These are phyloP conservation scores for Strobilomyces confusus DNA, from an alignment of 768 basidiomycete genomes.

Conservation along the genomic window DNA sequence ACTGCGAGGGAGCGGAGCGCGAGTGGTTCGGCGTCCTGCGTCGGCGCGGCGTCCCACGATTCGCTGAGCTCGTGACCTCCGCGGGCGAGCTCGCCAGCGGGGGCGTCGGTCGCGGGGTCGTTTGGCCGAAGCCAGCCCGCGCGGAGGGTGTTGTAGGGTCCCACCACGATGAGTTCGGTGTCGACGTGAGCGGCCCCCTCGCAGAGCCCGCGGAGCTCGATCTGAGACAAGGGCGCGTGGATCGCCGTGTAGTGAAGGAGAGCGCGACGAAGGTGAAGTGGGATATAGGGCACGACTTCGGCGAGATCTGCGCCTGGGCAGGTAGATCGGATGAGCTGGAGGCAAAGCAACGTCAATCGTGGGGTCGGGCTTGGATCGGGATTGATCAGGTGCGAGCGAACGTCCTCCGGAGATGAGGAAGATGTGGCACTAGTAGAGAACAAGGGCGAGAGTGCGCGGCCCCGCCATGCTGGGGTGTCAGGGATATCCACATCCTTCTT, in stretches of 20 bases:
- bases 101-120: neutral
- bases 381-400: constrained; percentile 11
- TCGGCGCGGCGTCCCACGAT: constrained; percentile 41
- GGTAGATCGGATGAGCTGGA: constrained; percentile 42
- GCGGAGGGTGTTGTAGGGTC: constrained; percentile 44
- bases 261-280: constrained; percentile 54
- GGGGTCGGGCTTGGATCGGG: constrained; percentile 35
- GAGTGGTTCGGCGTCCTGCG: constrained; percentile 29
- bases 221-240: constrained; percentile 48
- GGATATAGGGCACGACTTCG: constrained; percentile 47
- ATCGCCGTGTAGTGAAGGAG: constrained; percentile 58
- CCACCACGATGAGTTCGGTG: constrained; percentile 64
- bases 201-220: constrained; percentile 49
- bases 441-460: constrained; percentile 51
- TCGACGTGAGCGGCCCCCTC: constrained; percentile 49
- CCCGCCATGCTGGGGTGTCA: constrained; percentile 44
- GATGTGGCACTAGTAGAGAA: constrained; percentile 25
- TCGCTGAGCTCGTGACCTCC: neutral
- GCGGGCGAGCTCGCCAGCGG: neutral
- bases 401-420: neutral
- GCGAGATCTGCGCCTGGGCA: constrained; percentile 43
- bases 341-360: constrained; percentile 53
- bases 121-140: constrained; percentile 39
- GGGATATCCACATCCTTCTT: constrained; percentile 14
- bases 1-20: constrained; percentile 47